Evolutionary conservation across 1,284 basidiomycete species (phyloP).

Genomic region (Austroboletus niveus): DNA sequence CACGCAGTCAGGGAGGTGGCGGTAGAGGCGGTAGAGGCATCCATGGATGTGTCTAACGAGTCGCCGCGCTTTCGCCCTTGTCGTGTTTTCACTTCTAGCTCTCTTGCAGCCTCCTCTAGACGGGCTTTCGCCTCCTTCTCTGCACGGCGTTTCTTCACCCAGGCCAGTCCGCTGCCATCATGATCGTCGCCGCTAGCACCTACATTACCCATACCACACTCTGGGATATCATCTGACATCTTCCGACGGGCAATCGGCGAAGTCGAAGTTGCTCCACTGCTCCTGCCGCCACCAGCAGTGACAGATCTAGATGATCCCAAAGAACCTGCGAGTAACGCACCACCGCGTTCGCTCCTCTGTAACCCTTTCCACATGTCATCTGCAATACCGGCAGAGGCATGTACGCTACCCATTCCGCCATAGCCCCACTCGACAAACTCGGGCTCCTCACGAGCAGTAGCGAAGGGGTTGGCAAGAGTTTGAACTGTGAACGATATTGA

Average conservation of each 20-base stretch:
- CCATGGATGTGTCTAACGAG: conserved; percentile 25
- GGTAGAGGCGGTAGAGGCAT: conserved; percentile 25
- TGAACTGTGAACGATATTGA: conserved; percentile 7
- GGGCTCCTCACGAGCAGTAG: conserved; percentile 54
- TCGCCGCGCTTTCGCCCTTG: conserved; percentile 24
- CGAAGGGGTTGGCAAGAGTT: conserved; percentile 47
- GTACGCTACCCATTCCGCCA: conserved; percentile 77
- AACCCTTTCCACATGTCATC: conserved; percentile 32
- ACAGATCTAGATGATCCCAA: not conserved
- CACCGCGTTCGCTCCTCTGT: conserved; percentile 28
- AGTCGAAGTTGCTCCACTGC: conserved; percentile 6
- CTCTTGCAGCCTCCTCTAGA: conserved; percentile 36
- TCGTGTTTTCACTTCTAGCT: conserved; percentile 10
- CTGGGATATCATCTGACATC: conserved; percentile 20
- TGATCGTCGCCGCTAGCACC: conserved; percentile 42
- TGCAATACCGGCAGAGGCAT: conserved; percentile 29
- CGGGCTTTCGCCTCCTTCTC: conserved; percentile 43
- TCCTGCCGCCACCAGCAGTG: conserved; percentile 5
- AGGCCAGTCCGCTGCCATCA: conserved; percentile 74
- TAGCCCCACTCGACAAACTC: conserved; percentile 86
- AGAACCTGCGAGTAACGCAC: conserved; percentile 21
- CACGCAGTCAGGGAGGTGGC: conserved; percentile 26
- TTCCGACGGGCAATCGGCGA: conserved; percentile 11
- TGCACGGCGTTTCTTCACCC: conserved; percentile 61
- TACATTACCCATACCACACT: conserved; percentile 26